Evolutionary conservation across 2,329 filamentous ascomycete species (phyloP).

Genomic region (Daldinia sp.): DNA sequence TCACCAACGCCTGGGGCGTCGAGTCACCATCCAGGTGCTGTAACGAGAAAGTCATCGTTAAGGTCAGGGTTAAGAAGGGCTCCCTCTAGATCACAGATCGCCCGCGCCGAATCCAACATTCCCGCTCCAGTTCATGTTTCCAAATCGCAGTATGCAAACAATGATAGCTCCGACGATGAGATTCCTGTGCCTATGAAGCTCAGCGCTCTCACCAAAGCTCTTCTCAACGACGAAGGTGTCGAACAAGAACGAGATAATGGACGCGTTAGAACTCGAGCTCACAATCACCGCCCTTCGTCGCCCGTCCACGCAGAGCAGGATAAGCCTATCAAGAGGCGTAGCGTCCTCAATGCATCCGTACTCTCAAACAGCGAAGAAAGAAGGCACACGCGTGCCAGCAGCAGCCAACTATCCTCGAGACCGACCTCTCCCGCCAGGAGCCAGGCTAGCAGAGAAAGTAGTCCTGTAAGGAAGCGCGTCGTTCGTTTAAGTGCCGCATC

Average conservation of each 20-base stretch:
- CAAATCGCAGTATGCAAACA: slow-evolving; percentile 60
- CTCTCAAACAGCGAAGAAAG: slow-evolving; percentile 55
- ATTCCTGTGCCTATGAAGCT: slow-evolving; percentile 92
- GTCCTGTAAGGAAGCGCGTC: slow-evolving; percentile 64
- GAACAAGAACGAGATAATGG: slow-evolving; percentile 53
- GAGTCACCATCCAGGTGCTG: slow-evolving; percentile 54
- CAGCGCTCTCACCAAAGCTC: slow-evolving; percentile 88
- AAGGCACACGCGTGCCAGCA: slow-evolving; percentile 58
- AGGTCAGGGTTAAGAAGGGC: slow-evolving; percentile 63
- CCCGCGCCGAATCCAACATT: slow-evolving; percentile 57
- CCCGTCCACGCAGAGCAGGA: slow-evolving; percentile 46
- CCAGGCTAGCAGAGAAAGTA: slow-evolving; percentile 54
- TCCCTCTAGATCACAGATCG: slow-evolving; percentile 55
- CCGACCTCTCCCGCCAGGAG: slow-evolving; percentile 56
- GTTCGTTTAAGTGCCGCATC: slow-evolving; percentile 64
- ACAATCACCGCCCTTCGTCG: slow-evolving; percentile 54
- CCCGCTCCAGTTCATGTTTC: slow-evolving; percentile 44
- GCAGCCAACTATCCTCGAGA: slow-evolving; percentile 55
- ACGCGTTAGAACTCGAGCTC: slow-evolving; percentile 55
- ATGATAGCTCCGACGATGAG: slow-evolving; percentile 95
- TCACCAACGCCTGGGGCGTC: slow-evolving; percentile 59
- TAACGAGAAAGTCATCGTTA: slow-evolving; percentile 61
- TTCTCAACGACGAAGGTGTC: slow-evolving; percentile 72
- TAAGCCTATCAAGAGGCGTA: slow-evolving; percentile 55
- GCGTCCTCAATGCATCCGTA: slow-evolving; percentile 56